phyloP scores from a whole-genome alignment of 2,329 filamentous ascomycete species.

The Simplicillium aogashimaense region DNA sequence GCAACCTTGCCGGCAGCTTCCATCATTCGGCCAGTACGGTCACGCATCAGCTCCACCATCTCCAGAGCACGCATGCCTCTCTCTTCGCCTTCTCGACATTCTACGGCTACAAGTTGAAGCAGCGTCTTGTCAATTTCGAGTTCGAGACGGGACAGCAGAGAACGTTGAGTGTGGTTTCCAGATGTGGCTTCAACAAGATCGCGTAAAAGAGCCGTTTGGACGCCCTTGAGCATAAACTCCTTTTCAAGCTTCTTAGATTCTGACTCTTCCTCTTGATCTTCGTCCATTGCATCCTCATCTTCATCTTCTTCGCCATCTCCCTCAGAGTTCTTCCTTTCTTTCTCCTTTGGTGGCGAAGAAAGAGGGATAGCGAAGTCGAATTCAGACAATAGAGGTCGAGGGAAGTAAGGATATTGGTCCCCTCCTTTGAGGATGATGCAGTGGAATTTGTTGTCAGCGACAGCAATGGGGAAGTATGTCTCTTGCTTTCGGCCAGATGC shows the following conservation, averaged over 20 bases:
- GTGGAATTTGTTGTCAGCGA: conserved; percentile 86
- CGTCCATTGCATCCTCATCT: conserved; percentile 22
- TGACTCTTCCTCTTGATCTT: conserved; percentile 20
- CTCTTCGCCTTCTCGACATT: conserved; percentile 89
- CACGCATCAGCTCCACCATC: conserved; percentile 75
- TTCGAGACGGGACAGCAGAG: conserved; percentile 60
- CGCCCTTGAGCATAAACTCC: conserved; percentile 62
- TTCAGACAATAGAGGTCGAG: conserved; percentile 78
- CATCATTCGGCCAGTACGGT: conserved; percentile 78
- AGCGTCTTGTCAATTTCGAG: conserved; percentile 84
- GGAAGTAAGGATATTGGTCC: conserved; percentile 89
- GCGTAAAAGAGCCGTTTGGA: conserved; percentile 63
- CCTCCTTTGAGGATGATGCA: conserved; percentile 98
- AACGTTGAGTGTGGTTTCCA: conserved; percentile 47
- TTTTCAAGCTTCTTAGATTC: conserved; percentile 66
- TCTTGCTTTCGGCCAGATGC: conserved; percentile 80
- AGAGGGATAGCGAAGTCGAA: conserved; percentile 88
- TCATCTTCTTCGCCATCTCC: conserved; percentile 22
- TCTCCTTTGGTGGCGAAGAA: conserved; percentile 36
- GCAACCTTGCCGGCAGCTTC: conserved; percentile 88
- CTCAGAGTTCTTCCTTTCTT: conserved; percentile 23
- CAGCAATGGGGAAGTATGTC: conserved; percentile 89
- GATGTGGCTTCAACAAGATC: conserved; percentile 64
- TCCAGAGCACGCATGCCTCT: conserved; percentile 91
- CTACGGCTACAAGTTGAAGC: conserved; percentile 76